A percentile compares a stretch with the other conserved stretches of the same genome.
These are phyloP conservation scores for Naematelia aurantialba DNA, from an alignment of 768 basidiomycete species.

Conservation along the genomic window DNA sequence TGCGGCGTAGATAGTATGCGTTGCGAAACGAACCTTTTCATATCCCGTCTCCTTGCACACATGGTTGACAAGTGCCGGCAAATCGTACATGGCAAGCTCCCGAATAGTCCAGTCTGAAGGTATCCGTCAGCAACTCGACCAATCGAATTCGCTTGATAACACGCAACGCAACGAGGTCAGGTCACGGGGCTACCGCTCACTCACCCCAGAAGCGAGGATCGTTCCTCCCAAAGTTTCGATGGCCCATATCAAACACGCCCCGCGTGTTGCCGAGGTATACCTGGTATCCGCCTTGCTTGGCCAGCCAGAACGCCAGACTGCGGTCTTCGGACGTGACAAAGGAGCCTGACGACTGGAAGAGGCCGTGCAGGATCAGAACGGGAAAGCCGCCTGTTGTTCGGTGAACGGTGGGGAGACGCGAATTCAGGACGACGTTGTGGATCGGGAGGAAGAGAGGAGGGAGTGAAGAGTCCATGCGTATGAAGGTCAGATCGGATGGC, in stretches of 20 bases:
- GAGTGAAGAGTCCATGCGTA: no score
- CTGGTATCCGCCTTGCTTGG: slow-evolving; percentile 55
- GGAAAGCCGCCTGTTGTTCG: slow-evolving; percentile 51
- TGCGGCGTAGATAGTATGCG: not conserved
- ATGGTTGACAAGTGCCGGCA: slow-evolving; percentile 56
- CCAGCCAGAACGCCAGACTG: slow-evolving; percentile 57
- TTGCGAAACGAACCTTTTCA: slow-evolving; percentile 48
- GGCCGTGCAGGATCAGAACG: slow-evolving; percentile 55
- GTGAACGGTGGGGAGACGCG: not conserved
- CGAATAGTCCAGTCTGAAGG: slow-evolving; percentile 55
- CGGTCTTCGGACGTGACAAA: slow-evolving; percentile 58
- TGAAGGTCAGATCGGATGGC: no score
- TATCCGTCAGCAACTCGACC: not conserved
- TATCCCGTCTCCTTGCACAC: slow-evolving; percentile 54
- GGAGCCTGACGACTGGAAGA: slow-evolving; percentile 56
- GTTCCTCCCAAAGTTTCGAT: slow-evolving; percentile 49
- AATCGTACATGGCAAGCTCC: slow-evolving; percentile 56
- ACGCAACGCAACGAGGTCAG: not conserved
- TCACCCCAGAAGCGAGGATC: slow-evolving; percentile 57
- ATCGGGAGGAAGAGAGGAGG: not conserved
- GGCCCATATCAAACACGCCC: slow-evolving; percentile 57
- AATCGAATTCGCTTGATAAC: no score
- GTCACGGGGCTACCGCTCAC: slow-evolving; percentile 10
- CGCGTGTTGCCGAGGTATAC: slow-evolving; percentile 54
- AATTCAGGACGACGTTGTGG: not conserved